These are phyloP conservation scores for Cordyceps militaris DNA, from an alignment of 2,329 filamentous ascomycete species.

Conservation along the genomic window DNA sequence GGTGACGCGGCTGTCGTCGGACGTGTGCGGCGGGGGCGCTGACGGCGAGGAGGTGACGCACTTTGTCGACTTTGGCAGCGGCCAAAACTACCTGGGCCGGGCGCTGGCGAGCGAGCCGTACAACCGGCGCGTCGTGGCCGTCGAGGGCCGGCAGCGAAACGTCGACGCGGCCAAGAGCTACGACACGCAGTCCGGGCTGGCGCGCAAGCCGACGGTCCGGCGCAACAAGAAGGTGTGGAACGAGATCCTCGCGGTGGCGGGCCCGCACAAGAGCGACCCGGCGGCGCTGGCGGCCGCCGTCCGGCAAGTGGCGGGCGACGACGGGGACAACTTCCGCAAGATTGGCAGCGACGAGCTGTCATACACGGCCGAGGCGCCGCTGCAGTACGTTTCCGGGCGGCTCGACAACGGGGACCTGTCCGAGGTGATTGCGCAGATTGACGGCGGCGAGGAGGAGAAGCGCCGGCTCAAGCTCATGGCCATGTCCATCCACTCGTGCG, in stretches of 20 bases:
- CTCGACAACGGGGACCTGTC: constrained; percentile 67
- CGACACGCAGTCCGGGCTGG: constrained; percentile 74
- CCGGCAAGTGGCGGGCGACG: constrained; percentile 27
- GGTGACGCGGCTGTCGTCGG: constrained; percentile 53
- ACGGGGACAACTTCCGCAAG: constrained; percentile 21
- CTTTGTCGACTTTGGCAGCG: constrained; percentile 91
- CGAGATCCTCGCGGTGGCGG: constrained; percentile 36
- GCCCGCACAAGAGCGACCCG: constrained; percentile 33
- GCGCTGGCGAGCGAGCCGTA: constrained; percentile 80
- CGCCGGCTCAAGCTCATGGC: constrained; percentile 61
- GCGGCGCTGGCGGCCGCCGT: constrained; percentile 27
- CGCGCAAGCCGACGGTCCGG: constrained; percentile 64
- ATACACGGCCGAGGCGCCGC: constrained; percentile 52
- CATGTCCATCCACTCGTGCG: constrained; percentile 93
- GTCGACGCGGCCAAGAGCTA: constrained; percentile 78
- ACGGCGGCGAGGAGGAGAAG: constrained; percentile 24
- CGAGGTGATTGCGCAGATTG: constrained; percentile 57
- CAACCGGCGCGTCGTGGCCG: constrained; percentile 78
- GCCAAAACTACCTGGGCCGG: constrained; percentile 91
- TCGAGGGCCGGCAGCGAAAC: constrained; percentile 81
- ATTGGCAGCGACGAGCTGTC: constrained; percentile 27
- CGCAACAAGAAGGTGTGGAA: constrained; percentile 77
- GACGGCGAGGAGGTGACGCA: constrained; percentile 62
- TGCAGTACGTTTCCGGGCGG: constrained; percentile 71
- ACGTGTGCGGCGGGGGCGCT: constrained; percentile 40